A percentile compares a stretch with the other conserved stretches of the same genome.
Evolutionary conservation across 805 yeast species (phyloP).

Genomic region (Yarrowia sp.): DNA sequence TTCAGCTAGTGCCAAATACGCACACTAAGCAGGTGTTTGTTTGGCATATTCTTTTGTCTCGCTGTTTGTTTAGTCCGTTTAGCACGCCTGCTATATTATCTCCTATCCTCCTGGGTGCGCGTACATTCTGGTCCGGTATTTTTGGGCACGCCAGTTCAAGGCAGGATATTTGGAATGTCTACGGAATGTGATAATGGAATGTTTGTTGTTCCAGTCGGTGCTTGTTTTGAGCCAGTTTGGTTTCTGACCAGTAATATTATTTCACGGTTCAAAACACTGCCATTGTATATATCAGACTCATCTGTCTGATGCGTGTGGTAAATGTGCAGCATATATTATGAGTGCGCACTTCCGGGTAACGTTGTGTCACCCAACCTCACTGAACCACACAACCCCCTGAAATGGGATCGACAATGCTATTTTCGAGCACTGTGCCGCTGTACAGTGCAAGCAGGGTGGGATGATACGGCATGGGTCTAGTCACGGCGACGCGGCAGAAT

Average conservation of each 20-base stretch:
- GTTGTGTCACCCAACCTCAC: background rate
- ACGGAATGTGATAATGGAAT: background rate
- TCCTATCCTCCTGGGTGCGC: background rate
- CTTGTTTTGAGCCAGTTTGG: background rate
- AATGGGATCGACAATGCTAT: slow-evolving; percentile 11
- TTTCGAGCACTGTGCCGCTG: background rate
- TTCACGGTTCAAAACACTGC: background rate
- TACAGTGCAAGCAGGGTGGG: slow-evolving; percentile 2
- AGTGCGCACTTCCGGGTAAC: background rate
- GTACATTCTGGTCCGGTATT: background rate
- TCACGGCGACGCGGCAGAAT: background rate
- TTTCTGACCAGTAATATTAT: too few species aligned
- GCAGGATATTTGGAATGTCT: background rate
- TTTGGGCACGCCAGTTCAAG: background rate
- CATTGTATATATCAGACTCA: background rate
- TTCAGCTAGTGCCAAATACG: background rate
- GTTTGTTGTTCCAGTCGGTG: background rate
- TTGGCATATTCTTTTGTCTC: background rate
- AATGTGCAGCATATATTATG: background rate
- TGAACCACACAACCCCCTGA: slow-evolving; percentile 5
- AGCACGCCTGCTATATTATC: background rate
- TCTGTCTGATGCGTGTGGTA: background rate
- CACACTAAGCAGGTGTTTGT: slow-evolving; percentile 7
- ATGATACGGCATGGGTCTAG: background rate
- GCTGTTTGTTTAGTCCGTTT: background rate